Evolutionary conservation across 2,329 filamentous ascomycete genomes (phyloP), one percentile per base, ranked within the genome.

Genomic region (Fusarium irregulare): DNA sequence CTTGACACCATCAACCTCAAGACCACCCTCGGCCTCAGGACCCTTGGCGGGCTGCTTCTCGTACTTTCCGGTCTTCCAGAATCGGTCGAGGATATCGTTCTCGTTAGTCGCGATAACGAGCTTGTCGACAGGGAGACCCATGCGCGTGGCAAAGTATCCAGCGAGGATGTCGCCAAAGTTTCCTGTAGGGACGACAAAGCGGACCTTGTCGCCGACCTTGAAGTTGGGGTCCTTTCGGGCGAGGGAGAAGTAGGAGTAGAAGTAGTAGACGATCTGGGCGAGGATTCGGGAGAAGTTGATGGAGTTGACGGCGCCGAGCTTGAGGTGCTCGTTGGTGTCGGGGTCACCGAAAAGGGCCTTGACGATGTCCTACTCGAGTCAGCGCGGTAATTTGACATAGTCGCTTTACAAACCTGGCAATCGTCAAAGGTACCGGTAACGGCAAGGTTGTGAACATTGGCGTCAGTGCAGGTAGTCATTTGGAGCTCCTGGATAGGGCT

Each of bases 281-380:
- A 99, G 87, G 73, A 99, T 98, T 74, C 96, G 88, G 3, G 94
- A 92, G 88, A 92, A 98, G 83, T 98, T 98, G 83, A 98, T 98
- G 47, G 92, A 96, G 85, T 98, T 98, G 73, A 98, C 93, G 45
- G 96, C 95, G 42, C 92, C 95, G 45, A 98, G 91, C 73, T 93
- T 93, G 77, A 95, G 89, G 3, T 88, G 89, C 73, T 87, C 84
- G 85, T 98, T 98, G 78, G 93, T 92, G 58, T 94, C 90, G 4
- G 91, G 85, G 75, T 99, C 95, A 68, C 89, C 91, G 78, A 98
- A 98, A 51, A 99, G 87, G 2, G 92, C 91, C 83, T 99, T 98
- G 78, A 99, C 92, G 60, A 96, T 97, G 80, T 75, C 73, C 72
- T 75, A 7, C 2, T 7, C 3, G 5, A 14, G 20, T 64, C 48